These are phyloP conservation scores for Daldinia grandis DNA, from an alignment of 495 filamentous ascomycete species.

Conservation along the genomic window DNA sequence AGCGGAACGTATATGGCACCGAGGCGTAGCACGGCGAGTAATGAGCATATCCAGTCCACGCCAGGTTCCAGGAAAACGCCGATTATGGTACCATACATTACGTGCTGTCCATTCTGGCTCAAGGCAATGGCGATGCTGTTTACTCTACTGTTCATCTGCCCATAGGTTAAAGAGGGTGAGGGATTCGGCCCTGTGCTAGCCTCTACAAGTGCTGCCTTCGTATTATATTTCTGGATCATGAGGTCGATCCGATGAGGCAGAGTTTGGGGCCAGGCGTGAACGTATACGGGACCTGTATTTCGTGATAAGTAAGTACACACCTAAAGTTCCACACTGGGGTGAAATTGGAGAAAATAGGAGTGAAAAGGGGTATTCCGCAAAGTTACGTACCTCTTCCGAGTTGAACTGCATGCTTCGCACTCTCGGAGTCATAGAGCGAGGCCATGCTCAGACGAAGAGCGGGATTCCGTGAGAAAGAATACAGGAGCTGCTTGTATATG, in stretches of 20 bases:
- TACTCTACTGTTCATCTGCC: constrained; percentile 26
- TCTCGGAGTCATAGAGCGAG: not conserved
- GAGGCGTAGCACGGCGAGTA: constrained; percentile 61
- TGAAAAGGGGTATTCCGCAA: not conserved
- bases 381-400: not conserved
- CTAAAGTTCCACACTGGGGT: not conserved
- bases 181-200: not conserved
- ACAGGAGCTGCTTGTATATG: not conserved
- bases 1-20: constrained; percentile 64
- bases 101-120: not conserved
- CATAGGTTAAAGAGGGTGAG: not conserved
- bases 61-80: constrained; percentile 48
- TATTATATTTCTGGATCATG: constrained; percentile 27
- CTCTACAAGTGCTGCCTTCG: not conserved
- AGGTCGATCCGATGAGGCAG: constrained; percentile 43
- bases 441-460: not conserved
- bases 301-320: not conserved
- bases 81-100: constrained; percentile 28
- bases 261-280: constrained; percentile 32
- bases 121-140: constrained; percentile 19
- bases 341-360: not conserved
- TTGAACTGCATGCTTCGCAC: not conserved
- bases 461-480: not conserved
- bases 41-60: constrained; percentile 57
- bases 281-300: not conserved